A percentile compares a stretch with the other conserved stretches of the same genome.
Evolutionary conservation across 176 grass and related monocot species (phyloP).

Genomic region (Carex pumila): DNA sequence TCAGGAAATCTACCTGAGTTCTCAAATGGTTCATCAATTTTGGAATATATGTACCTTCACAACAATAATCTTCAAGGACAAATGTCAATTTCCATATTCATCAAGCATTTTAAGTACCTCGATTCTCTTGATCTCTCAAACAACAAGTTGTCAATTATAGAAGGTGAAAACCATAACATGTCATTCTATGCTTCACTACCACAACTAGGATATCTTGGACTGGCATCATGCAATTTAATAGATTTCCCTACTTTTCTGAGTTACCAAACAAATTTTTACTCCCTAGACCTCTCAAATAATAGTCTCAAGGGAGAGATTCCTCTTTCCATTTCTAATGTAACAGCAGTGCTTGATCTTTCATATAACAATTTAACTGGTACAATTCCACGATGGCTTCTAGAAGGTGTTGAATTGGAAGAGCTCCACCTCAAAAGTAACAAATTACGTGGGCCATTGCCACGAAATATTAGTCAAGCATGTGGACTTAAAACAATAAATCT

Average conservation of each 20-base stretch:
- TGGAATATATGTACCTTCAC: conserved; percentile 17
- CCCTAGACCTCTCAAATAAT: too few relatives aligned
- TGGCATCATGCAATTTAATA: too few relatives aligned
- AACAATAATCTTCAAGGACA: conserved; percentile 32
- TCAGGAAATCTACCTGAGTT: conserved; percentile 16
- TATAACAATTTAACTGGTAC: conserved; percentile 23
- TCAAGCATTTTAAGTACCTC: conserved; percentile 16
- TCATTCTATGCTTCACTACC: conserved; percentile 24
- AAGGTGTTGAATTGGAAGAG: not conserved
- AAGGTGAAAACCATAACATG: not conserved
- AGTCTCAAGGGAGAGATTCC: too few relatives aligned
- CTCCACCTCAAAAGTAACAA: conserved; percentile 29
- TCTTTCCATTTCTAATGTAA: too few relatives aligned
- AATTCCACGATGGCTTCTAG: conserved; percentile 23
- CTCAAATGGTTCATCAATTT: not conserved
- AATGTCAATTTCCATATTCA: conserved; percentile 22
- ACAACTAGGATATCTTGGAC: too few relatives aligned
- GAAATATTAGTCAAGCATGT: conserved; percentile 13
- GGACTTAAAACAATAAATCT: not conserved
- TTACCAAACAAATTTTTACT: too few relatives aligned
- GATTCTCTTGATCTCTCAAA: conserved; percentile 32
- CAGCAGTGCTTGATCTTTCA: not conserved
- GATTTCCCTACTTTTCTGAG: too few relatives aligned
- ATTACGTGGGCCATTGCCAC: conserved; percentile 24
- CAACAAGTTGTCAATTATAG: conserved; percentile 28